Base-by-base conservation (phyloP, 257 asterid species). In the Gentiana straminea region DNA sequence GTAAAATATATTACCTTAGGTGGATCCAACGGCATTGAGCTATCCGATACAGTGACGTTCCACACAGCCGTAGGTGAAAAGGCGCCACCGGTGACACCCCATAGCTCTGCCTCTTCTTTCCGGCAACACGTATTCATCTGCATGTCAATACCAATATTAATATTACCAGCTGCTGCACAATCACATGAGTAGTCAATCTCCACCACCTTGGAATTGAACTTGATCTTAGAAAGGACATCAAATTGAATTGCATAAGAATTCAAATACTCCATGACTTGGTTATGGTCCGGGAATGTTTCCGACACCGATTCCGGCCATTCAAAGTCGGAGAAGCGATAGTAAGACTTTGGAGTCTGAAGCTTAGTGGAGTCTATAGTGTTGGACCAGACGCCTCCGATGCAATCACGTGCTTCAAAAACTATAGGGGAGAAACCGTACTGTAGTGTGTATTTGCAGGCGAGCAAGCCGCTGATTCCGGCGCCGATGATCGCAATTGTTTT, bases 381-480 rank as follows among this genome's bases (percentile, higher is more conserved):
- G 55, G 83, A 66, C 84, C 9, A 41, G 9, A 89, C 81, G 1
- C 73, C 94, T 33, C 94, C 89, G 4, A 79, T 50, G 70, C 62
- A 44, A 12, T 49, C 51, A 4, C 55, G 57, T 6, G 77, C 68
- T 51, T 84, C 90, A 11, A 84, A 81, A 8, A 84, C 74, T 0
- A 75, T 13, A 0, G 89, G 86, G 10, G 62, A 60, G 55, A 81
- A 77, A 1, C 88, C 86, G 64, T 71, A 74, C 10, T 73, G 70
- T 4, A 63, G 2, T 15, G 73, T 64, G 70, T 81, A 78, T 58
- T 79, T 84, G 69, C 89, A 81, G n/a, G 89, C 81, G 35, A 84
- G 75, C 10, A 84, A 64, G 52, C 94, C 94, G 12, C 94, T 81
- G 36, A 84, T 67, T 51, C 94, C 89, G 6, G 84, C 86, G 5